These are phyloP conservation scores for Claviceps digitariae DNA, from an alignment of 2,329 filamentous ascomycete genomes.

Conservation along the genomic window DNA sequence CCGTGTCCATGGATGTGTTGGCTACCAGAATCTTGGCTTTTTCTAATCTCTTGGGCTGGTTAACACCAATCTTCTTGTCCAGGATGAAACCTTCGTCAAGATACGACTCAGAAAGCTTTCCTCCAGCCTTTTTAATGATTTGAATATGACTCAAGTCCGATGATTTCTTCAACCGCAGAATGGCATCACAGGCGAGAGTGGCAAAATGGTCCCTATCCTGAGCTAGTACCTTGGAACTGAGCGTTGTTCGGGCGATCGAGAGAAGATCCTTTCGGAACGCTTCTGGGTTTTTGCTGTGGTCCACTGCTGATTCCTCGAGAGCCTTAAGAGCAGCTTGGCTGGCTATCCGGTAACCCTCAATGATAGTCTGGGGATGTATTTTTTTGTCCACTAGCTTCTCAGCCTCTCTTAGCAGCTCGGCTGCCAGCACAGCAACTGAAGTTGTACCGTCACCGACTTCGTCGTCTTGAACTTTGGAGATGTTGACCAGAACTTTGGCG, in stretches of 20 bases:
- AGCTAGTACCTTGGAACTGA: conserved; percentile 92
- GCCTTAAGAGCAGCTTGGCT: conserved; percentile 76
- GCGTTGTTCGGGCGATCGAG: conserved; percentile 83
- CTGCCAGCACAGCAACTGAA: conserved; percentile 90
- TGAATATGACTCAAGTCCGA: conserved; percentile 96
- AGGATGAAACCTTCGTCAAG: conserved; percentile 96
- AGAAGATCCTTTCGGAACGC: conserved; percentile 82
- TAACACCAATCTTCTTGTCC: conserved; percentile 98
- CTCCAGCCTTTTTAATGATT: conserved; percentile 98
- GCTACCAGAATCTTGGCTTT: conserved; percentile 97
- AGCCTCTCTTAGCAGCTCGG: conserved; percentile 87
- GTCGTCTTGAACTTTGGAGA: conserved; percentile 98
- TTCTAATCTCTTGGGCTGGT: conserved; percentile 93
- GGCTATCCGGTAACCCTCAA: conserved; percentile 97
- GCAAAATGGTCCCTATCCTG: conserved; percentile 92
- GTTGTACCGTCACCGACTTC: conserved; percentile 97
- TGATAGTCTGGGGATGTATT: conserved; percentile 98
- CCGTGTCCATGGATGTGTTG: conserved; percentile 98
- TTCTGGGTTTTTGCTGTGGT: conserved; percentile 73
- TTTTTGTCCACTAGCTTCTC: conserved; percentile 97
- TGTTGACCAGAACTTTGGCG: conserved; percentile 96
- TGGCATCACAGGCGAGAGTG: conserved; percentile 77
- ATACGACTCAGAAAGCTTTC: conserved; percentile 95
- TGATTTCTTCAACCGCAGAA: conserved; percentile 77
- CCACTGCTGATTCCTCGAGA: conserved; percentile 70